Conservation (phyloP, 495 filamentous ascomycete species). For the Xanthoparmelia taractica region DNA sequence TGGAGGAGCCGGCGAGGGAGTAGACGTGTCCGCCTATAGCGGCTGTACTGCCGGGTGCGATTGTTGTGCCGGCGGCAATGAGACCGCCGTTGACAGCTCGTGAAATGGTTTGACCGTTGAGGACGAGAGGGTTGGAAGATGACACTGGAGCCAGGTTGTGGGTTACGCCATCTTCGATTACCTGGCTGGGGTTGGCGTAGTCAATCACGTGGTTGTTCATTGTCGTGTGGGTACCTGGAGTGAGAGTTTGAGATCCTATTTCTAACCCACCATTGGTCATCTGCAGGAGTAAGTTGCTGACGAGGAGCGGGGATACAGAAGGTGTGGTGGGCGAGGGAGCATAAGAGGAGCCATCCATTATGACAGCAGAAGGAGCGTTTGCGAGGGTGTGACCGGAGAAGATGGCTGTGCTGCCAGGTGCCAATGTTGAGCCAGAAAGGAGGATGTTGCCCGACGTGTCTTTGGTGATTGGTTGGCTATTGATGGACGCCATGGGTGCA, state of each 20-base stretch:
- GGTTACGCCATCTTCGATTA: constrained; percentile 13
- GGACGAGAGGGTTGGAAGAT: constrained; percentile 8
- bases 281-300: constrained; percentile 20
- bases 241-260: constrained; percentile 6
- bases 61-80: constrained; percentile 7
- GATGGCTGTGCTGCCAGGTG: constrained; percentile 10
- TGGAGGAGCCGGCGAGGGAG: constrained; percentile 13
- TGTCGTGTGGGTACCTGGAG: constrained; percentile 1
- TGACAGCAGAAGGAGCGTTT: constrained; percentile 9
- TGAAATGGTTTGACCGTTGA: constrained; percentile 10
- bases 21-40: constrained; percentile 7
- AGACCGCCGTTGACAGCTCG: constrained; percentile 11
- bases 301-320: constrained; percentile 18
- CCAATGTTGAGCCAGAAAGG: constrained; percentile 10
- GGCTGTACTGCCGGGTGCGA: constrained; percentile 8
- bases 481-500: constrained; percentile 5
- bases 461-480: constrained; percentile 12
- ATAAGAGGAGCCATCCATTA: constrained; percentile 25
- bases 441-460: constrained; percentile 12
- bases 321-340: constrained; percentile 22
- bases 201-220: constrained; percentile 6
- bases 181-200: constrained; percentile 11
- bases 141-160: constrained; percentile 9
- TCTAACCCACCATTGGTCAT: constrained; percentile 10
- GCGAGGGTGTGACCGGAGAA: constrained; percentile 17